These are phyloP conservation scores for Irineochytrium annulatum DNA, from an alignment of 192 early-diverging fungal genomes.

Conservation along the genomic window DNA sequence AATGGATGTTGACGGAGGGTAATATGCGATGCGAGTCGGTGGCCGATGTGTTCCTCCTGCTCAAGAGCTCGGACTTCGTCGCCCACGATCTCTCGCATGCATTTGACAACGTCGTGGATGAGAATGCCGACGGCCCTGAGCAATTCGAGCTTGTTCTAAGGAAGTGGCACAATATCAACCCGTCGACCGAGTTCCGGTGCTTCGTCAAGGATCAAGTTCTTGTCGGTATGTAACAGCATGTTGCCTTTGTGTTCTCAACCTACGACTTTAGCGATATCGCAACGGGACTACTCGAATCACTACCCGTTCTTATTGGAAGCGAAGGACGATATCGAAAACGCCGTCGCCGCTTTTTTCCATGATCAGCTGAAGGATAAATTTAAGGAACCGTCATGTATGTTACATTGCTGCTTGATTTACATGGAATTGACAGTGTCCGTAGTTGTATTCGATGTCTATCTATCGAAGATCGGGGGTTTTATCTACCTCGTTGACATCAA, in stretches of 20 bases:
- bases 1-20: conserved; percentile 80
- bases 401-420: too few relatives aligned
- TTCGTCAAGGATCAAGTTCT: conserved; percentile 76
- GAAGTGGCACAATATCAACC: conserved; percentile 84
- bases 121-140: background rate
- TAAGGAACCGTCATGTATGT: conserved; percentile 61
- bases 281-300: conserved; percentile 76
- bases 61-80: conserved; percentile 92
- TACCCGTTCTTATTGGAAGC: conserved; percentile 69
- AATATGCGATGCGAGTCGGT: conserved; percentile 72
- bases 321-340: conserved; percentile 46
- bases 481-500: conserved; percentile 91
- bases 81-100: conserved; percentile 75
- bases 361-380: conserved; percentile 60
- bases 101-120: conserved; percentile 60
- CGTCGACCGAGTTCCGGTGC: conserved; percentile 94
- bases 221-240: conserved; percentile 49
- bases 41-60: conserved; percentile 78
- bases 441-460: conserved; percentile 91
- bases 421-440: too few relatives aligned
- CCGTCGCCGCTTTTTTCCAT: conserved; percentile 66
- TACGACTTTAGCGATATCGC: conserved; percentile 58
- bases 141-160: conserved; percentile 71
- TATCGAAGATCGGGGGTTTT: conserved; percentile 53
- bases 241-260: conserved; percentile 9